Conservation (phyloP, 345 rosid species). For the Rhodomyrtus tomentosa region DNA sequence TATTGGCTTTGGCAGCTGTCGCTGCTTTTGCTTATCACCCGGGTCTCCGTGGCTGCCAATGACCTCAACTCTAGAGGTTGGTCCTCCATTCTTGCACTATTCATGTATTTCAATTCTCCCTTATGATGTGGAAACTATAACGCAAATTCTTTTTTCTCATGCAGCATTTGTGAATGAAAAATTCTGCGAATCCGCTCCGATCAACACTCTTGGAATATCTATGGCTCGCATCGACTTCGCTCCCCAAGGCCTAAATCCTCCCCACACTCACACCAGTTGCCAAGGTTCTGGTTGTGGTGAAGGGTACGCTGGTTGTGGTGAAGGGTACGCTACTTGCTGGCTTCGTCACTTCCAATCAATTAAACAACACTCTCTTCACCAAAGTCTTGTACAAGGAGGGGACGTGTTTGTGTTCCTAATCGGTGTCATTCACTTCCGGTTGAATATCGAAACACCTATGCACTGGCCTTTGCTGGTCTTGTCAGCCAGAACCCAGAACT, state of each 20-base stretch:
- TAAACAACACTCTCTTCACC: constrained; percentile 4
- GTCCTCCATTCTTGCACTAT: not conserved
- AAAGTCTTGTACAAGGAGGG: constrained; percentile 1
- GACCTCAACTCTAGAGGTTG: not conserved
- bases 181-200: constrained; percentile 4
- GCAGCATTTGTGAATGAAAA: constrained; percentile 4
- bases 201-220: constrained; percentile 9
- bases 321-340: constrained; percentile 8
- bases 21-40: too few relatives aligned
- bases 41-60: not conserved
- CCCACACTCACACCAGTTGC: too few relatives aligned
- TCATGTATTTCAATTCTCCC: not conserved
- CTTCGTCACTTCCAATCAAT: constrained; percentile 8
- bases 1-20: too few relatives aligned
- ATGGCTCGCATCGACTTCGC: constrained; percentile 4
- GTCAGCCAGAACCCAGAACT: constrained; percentile 9
- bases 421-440: constrained; percentile 7
- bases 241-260: constrained; percentile 1
- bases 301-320: constrained; percentile 8
- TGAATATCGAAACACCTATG: constrained; percentile 1
- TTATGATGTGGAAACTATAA: fast-evolving
- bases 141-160: not conserved
- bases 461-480: constrained; percentile 4
- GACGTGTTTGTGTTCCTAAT: constrained; percentile 5
- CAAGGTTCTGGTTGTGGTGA: too few relatives aligned